phyloP scores from a whole-genome alignment of 108 stramenopile species.

The Skeletonema tropicum region DNA sequence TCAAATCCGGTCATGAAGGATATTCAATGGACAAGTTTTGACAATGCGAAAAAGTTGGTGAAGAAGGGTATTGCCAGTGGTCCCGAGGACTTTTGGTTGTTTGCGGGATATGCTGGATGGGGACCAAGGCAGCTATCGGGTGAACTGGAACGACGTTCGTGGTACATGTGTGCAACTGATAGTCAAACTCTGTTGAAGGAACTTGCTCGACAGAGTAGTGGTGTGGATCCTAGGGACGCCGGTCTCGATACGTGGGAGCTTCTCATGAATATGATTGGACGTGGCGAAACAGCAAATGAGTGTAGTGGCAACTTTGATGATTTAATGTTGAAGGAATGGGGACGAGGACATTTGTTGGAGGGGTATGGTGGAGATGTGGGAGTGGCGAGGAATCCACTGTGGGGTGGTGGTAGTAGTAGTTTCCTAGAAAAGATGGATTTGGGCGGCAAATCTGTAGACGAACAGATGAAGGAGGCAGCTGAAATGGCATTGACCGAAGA shows the following conservation, averaged over 20 bases:
- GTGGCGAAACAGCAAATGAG: conserved; percentile 54
- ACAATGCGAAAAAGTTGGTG: conserved; percentile 74
- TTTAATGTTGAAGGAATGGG: conserved; percentile 85
- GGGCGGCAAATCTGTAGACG: conserved; percentile 31
- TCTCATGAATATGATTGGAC: conserved; percentile 72
- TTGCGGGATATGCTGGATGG: conserved; percentile 74
- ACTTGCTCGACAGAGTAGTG: conserved; percentile 53
- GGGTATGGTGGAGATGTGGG: conserved; percentile 28
- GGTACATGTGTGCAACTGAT: conserved; percentile 90
- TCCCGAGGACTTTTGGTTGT: conserved; percentile 69
- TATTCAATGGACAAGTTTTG: conserved; percentile 88
- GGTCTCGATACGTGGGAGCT: conserved; percentile 73
- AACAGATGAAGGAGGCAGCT: conserved; percentile 28
- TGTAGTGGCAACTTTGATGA: conserved; percentile 69
- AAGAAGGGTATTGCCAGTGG: conserved; percentile 43
- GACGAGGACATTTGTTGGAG: conserved; percentile 59
- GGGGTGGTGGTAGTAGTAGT: conserved; percentile 16
- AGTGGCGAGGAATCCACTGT: conserved; percentile 16
- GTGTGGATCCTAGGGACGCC: conserved; percentile 60
- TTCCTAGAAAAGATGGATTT: conserved; percentile 8
- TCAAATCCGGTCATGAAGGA: conserved; percentile 80
- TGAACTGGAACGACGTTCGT: conserved; percentile 77
- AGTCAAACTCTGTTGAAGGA: conserved; percentile 69
- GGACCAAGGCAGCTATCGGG: conserved; percentile 59
- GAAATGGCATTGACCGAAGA: conserved; percentile 17